Percentiles rank a stretch among this genome's conserved stretches.
These are phyloP conservation scores for Cladophialophora yegresii DNA, from an alignment of 2,329 filamentous ascomycete genomes.

Conservation along the genomic window DNA sequence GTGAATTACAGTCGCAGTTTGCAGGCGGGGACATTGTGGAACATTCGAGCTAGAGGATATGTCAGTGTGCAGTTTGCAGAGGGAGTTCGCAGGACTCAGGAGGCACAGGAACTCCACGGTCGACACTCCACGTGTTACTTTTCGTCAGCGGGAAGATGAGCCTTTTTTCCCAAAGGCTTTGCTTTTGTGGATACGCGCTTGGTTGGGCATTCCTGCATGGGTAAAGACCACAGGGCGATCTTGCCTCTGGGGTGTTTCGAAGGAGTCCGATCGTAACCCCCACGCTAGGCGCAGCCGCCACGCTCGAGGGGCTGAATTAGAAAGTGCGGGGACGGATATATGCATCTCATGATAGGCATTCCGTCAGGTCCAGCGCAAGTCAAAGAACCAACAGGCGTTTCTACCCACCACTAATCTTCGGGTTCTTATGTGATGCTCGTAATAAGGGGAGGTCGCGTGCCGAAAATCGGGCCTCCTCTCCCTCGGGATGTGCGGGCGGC, in stretches of 20 bases:
- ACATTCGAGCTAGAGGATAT: conserved; percentile 7
- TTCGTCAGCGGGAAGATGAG: not conserved
- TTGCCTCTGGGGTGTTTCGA: conserved; percentile 3
- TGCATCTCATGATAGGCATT: conserved; percentile 26
- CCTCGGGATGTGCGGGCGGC: not conserved
- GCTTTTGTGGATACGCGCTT: conserved; percentile 4
- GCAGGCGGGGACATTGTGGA: conserved; percentile 16
- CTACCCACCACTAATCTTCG: conserved; percentile 22
- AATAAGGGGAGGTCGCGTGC: conserved; percentile 26
- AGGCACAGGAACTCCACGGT: conserved; percentile 12
- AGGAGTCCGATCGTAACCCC: conserved; percentile 2
- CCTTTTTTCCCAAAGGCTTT: conserved; percentile 9
- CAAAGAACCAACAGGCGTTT: conserved; percentile 13
- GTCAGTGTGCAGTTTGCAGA: conserved; percentile 6
- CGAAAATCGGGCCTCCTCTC: conserved; percentile 16
- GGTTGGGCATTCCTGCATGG: conserved; percentile 10
- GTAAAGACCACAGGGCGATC: conserved; percentile 10
- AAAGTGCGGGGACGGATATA: conserved; percentile 28
- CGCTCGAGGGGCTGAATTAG: not conserved
- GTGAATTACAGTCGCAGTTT: conserved; percentile 8
- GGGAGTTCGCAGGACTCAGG: not conserved
- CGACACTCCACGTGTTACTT: conserved; percentile 23
- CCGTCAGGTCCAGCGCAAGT: conserved; percentile 12
- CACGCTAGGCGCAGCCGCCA: not conserved
- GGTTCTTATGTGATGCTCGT: conserved; percentile 18